phyloP scores from a whole-genome alignment of 2,329 filamentous ascomycete species.

The Delphinella strobiligena region DNA sequence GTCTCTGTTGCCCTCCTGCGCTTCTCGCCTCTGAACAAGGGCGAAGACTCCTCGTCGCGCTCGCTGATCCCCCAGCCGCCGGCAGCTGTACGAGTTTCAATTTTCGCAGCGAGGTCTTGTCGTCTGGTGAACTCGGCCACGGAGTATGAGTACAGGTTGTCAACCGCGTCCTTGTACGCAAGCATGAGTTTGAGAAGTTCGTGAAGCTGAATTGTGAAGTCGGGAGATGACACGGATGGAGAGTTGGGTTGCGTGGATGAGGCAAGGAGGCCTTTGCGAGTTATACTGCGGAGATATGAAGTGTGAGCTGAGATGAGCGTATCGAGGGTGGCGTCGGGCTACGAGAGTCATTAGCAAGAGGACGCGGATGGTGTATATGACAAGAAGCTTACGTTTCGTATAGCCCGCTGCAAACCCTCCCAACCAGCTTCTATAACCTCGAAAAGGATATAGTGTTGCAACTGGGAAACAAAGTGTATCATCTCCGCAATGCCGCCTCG shows the following conservation, averaged over 20 bases:
- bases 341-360: conserved; percentile 6
- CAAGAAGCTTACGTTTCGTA: conserved; percentile 43
- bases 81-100: conserved; percentile 52
- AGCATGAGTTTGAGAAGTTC: conserved; percentile 92
- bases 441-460: conserved; percentile 97
- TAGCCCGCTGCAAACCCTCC: conserved; percentile 74
- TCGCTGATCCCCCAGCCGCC: conserved; percentile 54
- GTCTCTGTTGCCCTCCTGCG: conserved; percentile 15
- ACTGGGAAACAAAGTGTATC: conserved; percentile 94
- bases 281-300: conserved; percentile 84
- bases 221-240: conserved; percentile 24
- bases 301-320: conserved; percentile 89
- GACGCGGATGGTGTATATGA: neutral
- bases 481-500: conserved; percentile 87
- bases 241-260: conserved; percentile 18
- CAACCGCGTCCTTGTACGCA: conserved; percentile 81
- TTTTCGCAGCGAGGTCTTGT: conserved; percentile 71
- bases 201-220: conserved; percentile 79
- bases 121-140: conserved; percentile 85
- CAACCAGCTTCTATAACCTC: conserved; percentile 96
- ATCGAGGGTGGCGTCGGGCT: conserved; percentile 78
- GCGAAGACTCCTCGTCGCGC: conserved; percentile 29
- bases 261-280: conserved; percentile 77
- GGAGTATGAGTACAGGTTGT: conserved; percentile 87
- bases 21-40: conserved; percentile 7